Evolutionary conservation across 129 eudicot species (phyloP), one percentile per base, ranked within the genome.

Genomic region (Tagetes patula): DNA sequence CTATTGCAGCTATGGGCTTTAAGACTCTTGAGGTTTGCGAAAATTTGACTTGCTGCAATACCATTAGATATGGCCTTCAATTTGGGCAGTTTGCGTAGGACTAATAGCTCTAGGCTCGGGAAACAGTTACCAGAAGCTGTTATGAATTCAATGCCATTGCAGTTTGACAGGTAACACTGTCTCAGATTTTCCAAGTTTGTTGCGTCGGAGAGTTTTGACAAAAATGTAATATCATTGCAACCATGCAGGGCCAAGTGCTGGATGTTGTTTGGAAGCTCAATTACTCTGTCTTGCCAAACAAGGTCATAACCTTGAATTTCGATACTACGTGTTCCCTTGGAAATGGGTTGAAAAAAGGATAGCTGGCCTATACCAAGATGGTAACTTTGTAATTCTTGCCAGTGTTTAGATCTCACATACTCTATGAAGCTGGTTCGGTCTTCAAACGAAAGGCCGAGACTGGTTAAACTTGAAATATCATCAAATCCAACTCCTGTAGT

Each of bases 281-380:
- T 81, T 62, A 63, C 62, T 13, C 10, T 54, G 36, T 67, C 82
- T 70, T 71, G 38, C 1, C 9, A 38, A 46, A 74, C 53, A 62
- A 81, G 69, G 31, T 81, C 41, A 75, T 60, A 81, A 64, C 77
- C 84, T 71, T 81, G 84, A 75, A 81, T 75, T 81, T 81, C 84
- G 7, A 75, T 68, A 56, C 84, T 75, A 37, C 62, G 76, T 5
- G 53, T 70, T 75, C 77, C 81, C 30, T 71, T 56, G 1, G 49
- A 63, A 3, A 65, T 55, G 14, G 81, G 81, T 63, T 42, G 69
- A 71, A 81, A 81, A 47, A 59, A 52, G 67, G 81, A 70, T 30
- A 75, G 69, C 60, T 4, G 49, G 10, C 81, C 85, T 39, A 81
- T 63, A 43, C 81, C 85, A 58, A 81, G 85, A 81, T 76, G 85